A percentile compares a stretch with the other conserved stretches of the same genome.
Conservation (phyloP, 2,329 filamentous ascomycete species). For the Diaporthe ampelina region DNA sequence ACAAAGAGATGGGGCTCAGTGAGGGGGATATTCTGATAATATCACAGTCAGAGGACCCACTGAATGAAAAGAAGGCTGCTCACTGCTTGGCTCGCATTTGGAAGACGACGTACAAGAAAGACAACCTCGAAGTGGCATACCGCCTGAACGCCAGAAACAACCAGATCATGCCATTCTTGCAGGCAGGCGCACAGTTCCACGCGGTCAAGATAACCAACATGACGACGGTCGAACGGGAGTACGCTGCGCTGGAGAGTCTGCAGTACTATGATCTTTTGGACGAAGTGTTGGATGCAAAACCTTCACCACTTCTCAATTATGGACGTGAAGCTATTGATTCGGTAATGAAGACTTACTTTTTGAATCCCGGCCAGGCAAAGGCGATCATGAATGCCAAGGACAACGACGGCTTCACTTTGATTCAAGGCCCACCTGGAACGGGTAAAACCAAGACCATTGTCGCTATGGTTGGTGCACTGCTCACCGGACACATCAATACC, state of each 20-base stretch:
- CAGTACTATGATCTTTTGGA: conserved; percentile 97
- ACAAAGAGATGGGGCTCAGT: conserved; percentile 78
- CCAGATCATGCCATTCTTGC: conserved; percentile 73
- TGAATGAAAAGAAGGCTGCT: conserved; percentile 73
- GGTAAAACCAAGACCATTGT: conserved; percentile 99
- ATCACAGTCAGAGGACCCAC: conserved; percentile 79
- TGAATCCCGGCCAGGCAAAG: conserved; percentile 91
- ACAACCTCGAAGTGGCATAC: conserved; percentile 86
- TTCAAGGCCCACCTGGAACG: conserved; percentile 95
- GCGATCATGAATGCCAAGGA: conserved; percentile 93
- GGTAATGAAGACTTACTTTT: conserved; percentile 81
- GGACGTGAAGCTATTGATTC: conserved; percentile 78
- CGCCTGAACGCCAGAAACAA: conserved; percentile 79
- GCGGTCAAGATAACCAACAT: conserved; percentile 92
- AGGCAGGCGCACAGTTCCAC: conserved; percentile 77
- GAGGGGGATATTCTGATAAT: conserved; percentile 93
- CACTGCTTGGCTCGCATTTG: conserved; percentile 91
- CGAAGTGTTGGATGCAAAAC: conserved; percentile 87
- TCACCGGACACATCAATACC: conserved; percentile 70
- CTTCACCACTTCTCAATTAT: conserved; percentile 89
- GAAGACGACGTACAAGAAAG: conserved; percentile 84
- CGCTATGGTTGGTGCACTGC: conserved; percentile 90
- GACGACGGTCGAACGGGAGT: conserved; percentile 95
- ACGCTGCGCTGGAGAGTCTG: conserved; percentile 88
- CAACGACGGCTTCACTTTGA: conserved; percentile 96